Conservation (phyloP, 768 basidiomycete species). For the Rickenella mellea region DNA sequence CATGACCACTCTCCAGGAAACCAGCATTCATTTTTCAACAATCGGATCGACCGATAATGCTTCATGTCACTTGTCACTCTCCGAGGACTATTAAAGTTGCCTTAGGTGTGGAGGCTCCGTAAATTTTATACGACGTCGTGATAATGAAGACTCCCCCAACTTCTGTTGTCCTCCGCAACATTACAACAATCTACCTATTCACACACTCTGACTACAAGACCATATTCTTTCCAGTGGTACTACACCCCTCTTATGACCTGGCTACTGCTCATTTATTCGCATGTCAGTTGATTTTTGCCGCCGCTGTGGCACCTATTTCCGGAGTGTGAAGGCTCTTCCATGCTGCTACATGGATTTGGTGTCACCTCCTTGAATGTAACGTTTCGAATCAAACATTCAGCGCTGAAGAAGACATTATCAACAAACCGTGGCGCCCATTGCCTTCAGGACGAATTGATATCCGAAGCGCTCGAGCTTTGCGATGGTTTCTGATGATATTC, state of each 20-base stretch:
- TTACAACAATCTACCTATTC: slow-evolving; percentile 25
- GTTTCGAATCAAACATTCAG: slow-evolving; percentile 35
- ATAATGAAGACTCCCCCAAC: no score
- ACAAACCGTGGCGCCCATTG: slow-evolving; percentile 36
- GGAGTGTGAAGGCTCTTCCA: slow-evolving; percentile 13
- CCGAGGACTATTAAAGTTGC: no score
- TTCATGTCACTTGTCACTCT: no score
- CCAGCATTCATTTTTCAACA: no score
- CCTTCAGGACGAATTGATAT: slow-evolving; percentile 33
- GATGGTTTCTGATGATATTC: slow-evolving; percentile 24
- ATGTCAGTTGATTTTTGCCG: slow-evolving; percentile 23
- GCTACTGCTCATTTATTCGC: neutral
- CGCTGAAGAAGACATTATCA: slow-evolving; percentile 32
- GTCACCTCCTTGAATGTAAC: slow-evolving; percentile 35
- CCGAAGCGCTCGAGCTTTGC: slow-evolving; percentile 22
- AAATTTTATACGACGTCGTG: no score
- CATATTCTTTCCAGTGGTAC: slow-evolving; percentile 25
- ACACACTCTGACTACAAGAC: slow-evolving; percentile 25
- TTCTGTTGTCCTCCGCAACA: no score
- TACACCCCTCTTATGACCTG: no score
- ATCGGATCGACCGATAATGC: no score
- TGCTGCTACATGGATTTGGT: slow-evolving; percentile 31
- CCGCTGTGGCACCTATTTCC: slow-evolving; percentile 21
- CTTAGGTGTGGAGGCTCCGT: no score
- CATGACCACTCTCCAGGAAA: no score